phyloP scores from a whole-genome alignment of 164 flowering plant genomes.

The Dillenia suffruticosa region DNA sequence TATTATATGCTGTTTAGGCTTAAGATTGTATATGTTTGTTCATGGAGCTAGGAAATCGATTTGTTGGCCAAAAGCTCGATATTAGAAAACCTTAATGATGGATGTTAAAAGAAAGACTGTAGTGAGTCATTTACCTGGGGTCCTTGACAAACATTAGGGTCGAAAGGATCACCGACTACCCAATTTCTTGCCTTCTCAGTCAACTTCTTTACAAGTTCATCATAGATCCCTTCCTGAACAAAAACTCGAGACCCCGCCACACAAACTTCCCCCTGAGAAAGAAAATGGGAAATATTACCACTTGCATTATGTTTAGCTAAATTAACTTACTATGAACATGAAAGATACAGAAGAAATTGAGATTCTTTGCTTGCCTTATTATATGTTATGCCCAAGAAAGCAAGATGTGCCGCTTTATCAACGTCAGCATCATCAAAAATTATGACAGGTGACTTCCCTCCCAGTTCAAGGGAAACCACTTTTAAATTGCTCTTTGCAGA shows the following conservation, averaged over 20 bases:
- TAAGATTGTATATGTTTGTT: neutral
- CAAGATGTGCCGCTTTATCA: slow-evolving; percentile 38
- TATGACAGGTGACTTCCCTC: slow-evolving; percentile 63
- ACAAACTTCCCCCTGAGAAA: slow-evolving; percentile 57
- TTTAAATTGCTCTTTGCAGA: slow-evolving; percentile 67
- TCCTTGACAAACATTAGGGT: slow-evolving; percentile 43
- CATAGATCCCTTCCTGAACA: slow-evolving; percentile 84
- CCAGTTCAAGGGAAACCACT: slow-evolving; percentile 55
- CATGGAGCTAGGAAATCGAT: no score
- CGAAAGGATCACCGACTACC: slow-evolving; percentile 78
- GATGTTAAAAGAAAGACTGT: no score
- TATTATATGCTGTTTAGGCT: slow-evolving; percentile 1
- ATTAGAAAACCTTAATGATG: no score
- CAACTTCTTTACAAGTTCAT: slow-evolving; percentile 46
- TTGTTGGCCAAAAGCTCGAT: no score
- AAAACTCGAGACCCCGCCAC: slow-evolving; percentile 50
- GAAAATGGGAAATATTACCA: neutral
- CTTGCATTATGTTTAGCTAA: neutral
- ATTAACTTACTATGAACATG: neutral
- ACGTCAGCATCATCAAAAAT: slow-evolving; percentile 59
- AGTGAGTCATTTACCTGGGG: slow-evolving; percentile 34
- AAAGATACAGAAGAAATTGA: neutral
- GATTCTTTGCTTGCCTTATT: slow-evolving; percentile 33
- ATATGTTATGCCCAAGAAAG: slow-evolving; percentile 24
- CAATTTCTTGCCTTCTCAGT: slow-evolving; percentile 49